Evolutionary conservation across 148 eudicot genomes (phyloP).

Genomic region (Camellia lanceoleosa): DNA sequence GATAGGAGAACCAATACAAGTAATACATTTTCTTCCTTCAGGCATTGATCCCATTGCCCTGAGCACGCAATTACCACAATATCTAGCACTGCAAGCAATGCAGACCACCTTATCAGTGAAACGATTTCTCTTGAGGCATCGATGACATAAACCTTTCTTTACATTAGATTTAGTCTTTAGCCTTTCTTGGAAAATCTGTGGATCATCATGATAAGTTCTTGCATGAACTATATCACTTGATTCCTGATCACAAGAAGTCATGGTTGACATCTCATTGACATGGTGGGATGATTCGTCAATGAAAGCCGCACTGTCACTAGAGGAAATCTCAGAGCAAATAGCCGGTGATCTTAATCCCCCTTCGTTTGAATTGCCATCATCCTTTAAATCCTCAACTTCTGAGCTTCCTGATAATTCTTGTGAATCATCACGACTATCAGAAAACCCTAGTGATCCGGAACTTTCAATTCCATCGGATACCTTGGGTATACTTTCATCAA

Average conservation of each 20-base stretch:
- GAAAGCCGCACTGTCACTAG: constrained; percentile 23
- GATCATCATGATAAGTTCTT: constrained; percentile 17
- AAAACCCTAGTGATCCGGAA: constrained; percentile 61
- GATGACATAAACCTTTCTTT: constrained; percentile 65
- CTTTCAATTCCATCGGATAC: constrained; percentile 33
- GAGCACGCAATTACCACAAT: constrained; percentile 59
- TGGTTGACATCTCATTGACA: constrained; percentile 32
- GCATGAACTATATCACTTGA: constrained; percentile 24
- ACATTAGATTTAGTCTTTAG: constrained; percentile 27
- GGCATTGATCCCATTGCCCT: constrained; percentile 98
- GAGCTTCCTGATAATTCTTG: constrained; percentile 61
- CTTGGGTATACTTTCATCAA: constrained; percentile 19
- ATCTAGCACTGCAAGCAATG: constrained; percentile 71
- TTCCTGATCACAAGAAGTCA: constrained; percentile 45
- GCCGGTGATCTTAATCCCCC: constrained; percentile 12
- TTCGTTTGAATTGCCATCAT: constrained; percentile 19
- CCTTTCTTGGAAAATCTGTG: constrained; percentile 22
- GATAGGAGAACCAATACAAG: constrained; percentile 61
- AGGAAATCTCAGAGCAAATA: constrained; percentile 26
- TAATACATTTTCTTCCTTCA: constrained; percentile 82
- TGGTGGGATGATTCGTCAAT: constrained; percentile 33
- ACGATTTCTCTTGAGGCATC: constrained; percentile 55
- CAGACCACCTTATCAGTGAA: constrained; percentile 65
- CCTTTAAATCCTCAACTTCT: constrained; percentile 43
- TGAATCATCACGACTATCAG: constrained; percentile 53